These are phyloP conservation scores for Didymella segeticola DNA, from an alignment of 2,329 filamentous ascomycete species.

Conservation along the genomic window DNA sequence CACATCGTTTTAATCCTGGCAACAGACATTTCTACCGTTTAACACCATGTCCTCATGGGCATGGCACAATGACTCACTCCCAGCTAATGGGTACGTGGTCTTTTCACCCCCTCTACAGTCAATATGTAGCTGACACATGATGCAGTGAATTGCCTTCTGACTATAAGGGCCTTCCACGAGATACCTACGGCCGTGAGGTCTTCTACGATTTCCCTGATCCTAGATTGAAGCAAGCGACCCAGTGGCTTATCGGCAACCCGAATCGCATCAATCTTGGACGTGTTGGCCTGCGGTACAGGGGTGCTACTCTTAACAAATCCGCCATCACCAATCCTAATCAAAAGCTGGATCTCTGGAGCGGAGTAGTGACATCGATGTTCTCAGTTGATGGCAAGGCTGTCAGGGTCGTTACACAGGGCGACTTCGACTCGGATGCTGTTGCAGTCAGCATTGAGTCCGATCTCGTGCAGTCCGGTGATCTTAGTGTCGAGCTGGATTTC, in stretches of 20 bases:
- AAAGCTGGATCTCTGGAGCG: slow-evolving; percentile 57
- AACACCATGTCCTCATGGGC: slow-evolving; percentile 52
- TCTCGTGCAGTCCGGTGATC: slow-evolving; percentile 46
- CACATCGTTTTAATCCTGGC: background rate
- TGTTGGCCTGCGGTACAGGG: slow-evolving; percentile 54
- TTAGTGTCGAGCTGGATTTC: slow-evolving; percentile 60
- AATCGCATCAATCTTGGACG: slow-evolving; percentile 59
- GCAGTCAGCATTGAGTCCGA: slow-evolving; percentile 54
- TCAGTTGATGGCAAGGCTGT: slow-evolving; percentile 50
- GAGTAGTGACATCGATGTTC: slow-evolving; percentile 56
- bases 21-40: slow-evolving; percentile 48
- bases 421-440: slow-evolving; percentile 55
- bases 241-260: slow-evolving; percentile 62
- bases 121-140: background rate
- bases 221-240: slow-evolving; percentile 50
- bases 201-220: slow-evolving; percentile 53
- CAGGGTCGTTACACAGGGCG: slow-evolving; percentile 54
- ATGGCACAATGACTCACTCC: slow-evolving; percentile 55
- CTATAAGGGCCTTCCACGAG: slow-evolving; percentile 48
- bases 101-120: background rate
- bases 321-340: slow-evolving; percentile 40
- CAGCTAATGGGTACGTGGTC: slow-evolving; percentile 41
- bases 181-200: slow-evolving; percentile 51
- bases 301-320: slow-evolving; percentile 35
- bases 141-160: slow-evolving; percentile 28